A percentile compares a stretch with the other conserved stretches of the same genome.
phyloP scores from a whole-genome alignment of 805 yeast species.

The Scheffersomyces ergatensis region DNA sequence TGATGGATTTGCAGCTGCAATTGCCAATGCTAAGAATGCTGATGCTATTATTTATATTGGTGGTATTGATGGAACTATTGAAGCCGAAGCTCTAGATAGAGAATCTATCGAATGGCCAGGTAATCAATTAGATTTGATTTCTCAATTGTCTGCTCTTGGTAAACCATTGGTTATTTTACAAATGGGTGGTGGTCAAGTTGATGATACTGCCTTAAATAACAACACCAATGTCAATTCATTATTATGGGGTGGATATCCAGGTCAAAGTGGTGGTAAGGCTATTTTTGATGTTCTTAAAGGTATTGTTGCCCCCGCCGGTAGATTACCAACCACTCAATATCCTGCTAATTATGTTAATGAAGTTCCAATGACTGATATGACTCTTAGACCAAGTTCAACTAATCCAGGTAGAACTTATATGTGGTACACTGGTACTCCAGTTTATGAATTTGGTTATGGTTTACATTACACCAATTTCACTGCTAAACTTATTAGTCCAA shows the following conservation, averaged over 20 bases:
- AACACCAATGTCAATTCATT: conserved; percentile 7
- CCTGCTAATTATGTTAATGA: conserved; percentile 4
- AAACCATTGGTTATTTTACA: conserved; percentile 5
- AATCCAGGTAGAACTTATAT: conserved; percentile 7
- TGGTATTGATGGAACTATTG: conserved; percentile 5
- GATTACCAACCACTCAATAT: conserved; percentile 6
- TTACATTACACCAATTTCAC: conserved; percentile 8
- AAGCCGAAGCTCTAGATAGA: conserved; percentile 5
- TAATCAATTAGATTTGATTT: conserved; percentile 5
- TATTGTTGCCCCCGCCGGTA: conserved; percentile 6
- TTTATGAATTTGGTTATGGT: conserved; percentile 9
- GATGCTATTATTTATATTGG: conserved; percentile 6
- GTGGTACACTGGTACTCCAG: conserved; percentile 7
- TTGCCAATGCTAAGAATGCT: conserved; percentile 3
- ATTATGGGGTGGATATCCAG: conserved; percentile 7
- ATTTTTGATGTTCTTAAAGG: conserved; percentile 4
- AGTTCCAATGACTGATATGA: conserved; percentile 6
- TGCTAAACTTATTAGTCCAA: not conserved
- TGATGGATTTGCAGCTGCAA: conserved; percentile 2
- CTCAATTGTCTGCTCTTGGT: conserved; percentile 1
- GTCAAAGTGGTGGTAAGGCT: conserved; percentile 8
- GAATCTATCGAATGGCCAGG: conserved; percentile 5
- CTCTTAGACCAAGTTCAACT: conserved; percentile 5
- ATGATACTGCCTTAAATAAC: conserved; percentile 4
- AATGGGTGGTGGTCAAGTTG: conserved; percentile 6